Conservation (phyloP, 2,329 filamentous ascomycete genomes). For the Diaporthe citri region DNA sequence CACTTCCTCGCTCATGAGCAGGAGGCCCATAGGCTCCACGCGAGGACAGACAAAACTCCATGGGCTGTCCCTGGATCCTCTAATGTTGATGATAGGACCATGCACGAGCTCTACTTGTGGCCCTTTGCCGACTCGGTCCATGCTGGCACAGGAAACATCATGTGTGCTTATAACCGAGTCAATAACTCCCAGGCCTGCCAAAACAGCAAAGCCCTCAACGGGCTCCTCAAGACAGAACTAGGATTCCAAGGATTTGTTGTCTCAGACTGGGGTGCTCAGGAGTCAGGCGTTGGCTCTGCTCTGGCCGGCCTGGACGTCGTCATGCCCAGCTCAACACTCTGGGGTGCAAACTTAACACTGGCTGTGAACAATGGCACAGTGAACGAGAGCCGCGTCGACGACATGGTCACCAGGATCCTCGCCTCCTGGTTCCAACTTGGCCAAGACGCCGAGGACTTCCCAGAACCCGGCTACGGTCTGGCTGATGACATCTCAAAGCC, state of each 20-base stretch:
- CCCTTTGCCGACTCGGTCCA: constrained; percentile 38
- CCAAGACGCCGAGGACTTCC: constrained; percentile 63
- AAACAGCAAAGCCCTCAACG: constrained; percentile 76
- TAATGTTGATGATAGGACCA: constrained; percentile 57
- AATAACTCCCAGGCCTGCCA: constrained; percentile 70
- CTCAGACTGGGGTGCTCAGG: constrained; percentile 77
- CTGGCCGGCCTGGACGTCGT: constrained; percentile 78
- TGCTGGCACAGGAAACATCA: constrained; percentile 36
- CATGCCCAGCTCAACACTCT: constrained; percentile 66
- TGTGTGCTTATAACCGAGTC: constrained; percentile 39
- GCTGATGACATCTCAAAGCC: constrained; percentile 60
- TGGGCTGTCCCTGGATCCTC: constrained; percentile 59
- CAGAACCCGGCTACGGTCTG: constrained; percentile 64
- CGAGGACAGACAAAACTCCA: constrained; percentile 65
- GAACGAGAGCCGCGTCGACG: constrained; percentile 65
- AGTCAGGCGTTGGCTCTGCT: constrained; percentile 71
- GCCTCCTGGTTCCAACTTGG: constrained; percentile 69
- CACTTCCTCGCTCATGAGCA: constrained; percentile 72
- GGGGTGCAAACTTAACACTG: constrained; percentile 66
- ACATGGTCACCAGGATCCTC: constrained; percentile 64
- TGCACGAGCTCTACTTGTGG: constrained; percentile 62
- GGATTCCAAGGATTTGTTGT: constrained; percentile 76
- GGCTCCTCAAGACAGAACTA: constrained; percentile 72
- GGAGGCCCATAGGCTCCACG: constrained; percentile 51
- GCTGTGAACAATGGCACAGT: constrained; percentile 73